Percentiles rank a stretch among this genome's conserved stretches.
phyloP scores from a whole-genome alignment of 768 basidiomycete genomes.

The Trametes meyenii region DNA sequence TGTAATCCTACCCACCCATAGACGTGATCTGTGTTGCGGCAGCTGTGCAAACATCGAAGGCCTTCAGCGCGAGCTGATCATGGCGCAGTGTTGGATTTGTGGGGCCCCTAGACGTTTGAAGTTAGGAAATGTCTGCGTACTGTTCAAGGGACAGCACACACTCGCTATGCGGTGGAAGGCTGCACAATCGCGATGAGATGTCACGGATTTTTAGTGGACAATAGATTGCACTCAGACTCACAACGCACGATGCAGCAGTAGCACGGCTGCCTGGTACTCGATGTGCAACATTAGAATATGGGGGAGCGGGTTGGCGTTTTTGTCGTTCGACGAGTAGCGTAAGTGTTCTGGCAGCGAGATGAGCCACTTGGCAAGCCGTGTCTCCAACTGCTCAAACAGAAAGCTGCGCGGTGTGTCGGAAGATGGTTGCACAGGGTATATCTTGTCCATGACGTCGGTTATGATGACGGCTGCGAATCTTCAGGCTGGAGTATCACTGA shows the following conservation, averaged over 20 bases:
- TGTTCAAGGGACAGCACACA: constrained; percentile 34
- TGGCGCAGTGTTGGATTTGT: constrained; percentile 12
- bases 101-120: not conserved
- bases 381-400: constrained; percentile 59
- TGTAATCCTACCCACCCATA: constrained; percentile 47
- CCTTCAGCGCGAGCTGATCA: constrained; percentile 56
- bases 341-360: constrained; percentile 66
- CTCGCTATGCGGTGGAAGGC: constrained; percentile 77
- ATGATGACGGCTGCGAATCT: constrained; percentile 57
- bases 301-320: constrained; percentile 58
- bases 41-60: constrained; percentile 74
- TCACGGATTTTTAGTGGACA: not conserved
- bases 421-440: constrained; percentile 68
- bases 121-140: not conserved
- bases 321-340: constrained; percentile 58
- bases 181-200: constrained; percentile 33
- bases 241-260: constrained; percentile 80
- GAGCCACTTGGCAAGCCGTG: constrained; percentile 74
- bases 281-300: constrained; percentile 71
- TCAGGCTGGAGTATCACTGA: not conserved
- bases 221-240: constrained; percentile 43
- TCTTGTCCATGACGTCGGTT: constrained; percentile 63
- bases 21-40: constrained; percentile 74
- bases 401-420: constrained; percentile 50
- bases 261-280: constrained; percentile 75